Percentiles rank a stretch among this genome's conserved stretches.
Conservation (phyloP, 306 rosid genomes). For the Fragaria iinumae region DNA sequence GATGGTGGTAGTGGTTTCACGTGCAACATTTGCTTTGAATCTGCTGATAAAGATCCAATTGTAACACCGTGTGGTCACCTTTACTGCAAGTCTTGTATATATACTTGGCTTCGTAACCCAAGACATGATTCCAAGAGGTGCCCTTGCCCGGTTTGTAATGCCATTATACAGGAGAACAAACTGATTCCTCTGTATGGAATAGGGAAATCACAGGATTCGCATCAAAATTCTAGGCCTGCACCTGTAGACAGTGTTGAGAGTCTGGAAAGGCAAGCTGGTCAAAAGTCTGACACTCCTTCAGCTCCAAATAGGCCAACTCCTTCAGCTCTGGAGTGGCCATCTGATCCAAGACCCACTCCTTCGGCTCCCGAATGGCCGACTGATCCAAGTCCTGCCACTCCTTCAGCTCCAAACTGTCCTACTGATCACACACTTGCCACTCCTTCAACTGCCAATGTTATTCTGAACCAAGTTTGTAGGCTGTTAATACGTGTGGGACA, state of each 20-base stretch:
- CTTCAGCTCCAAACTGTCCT: neutral
- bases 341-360: neutral
- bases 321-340: neutral
- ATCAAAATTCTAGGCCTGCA: neutral
- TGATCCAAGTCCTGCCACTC: neutral
- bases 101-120: slow-evolving; percentile 11
- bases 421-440: neutral
- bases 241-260: neutral
- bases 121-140: neutral
- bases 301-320: neutral
- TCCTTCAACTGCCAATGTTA: neutral
- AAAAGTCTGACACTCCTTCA: neutral
- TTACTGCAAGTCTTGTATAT: slow-evolving; percentile 19
- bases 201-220: neutral
- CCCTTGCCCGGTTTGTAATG: slow-evolving; percentile 11
- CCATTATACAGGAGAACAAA: slow-evolving; percentile 7
- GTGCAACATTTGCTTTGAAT: slow-evolving; percentile 21
- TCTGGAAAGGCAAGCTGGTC: neutral
- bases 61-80: slow-evolving; percentile 31
- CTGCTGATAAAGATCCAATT: slow-evolving; percentile 17
- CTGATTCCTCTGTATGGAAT: slow-evolving; percentile 25
- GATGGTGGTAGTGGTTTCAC: neutral
- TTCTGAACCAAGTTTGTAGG: neutral
- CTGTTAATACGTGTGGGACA: slow-evolving; percentile 3
- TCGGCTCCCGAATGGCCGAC: neutral